Evolutionary conservation across 2,329 filamentous ascomycete species (phyloP), one percentile per base, ranked within the genome.

Genomic region (Xylaria sp.): DNA sequence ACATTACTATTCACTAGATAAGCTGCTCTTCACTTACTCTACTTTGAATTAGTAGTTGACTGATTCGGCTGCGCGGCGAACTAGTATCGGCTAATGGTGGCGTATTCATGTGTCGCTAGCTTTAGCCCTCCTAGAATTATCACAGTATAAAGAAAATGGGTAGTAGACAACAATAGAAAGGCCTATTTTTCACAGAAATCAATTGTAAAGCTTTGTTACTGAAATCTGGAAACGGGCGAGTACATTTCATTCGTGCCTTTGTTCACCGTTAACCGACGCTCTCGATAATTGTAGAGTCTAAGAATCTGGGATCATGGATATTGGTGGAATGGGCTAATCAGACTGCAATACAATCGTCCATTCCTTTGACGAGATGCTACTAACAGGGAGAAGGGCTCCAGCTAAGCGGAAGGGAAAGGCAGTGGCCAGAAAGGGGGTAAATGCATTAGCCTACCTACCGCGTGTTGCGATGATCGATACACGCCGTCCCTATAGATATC

Each of bases 181-280:
- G 29, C 5, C 2, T 2, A 10, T 51, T 25, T 44, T 4, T 37
- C 4, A 42, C 5, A 51, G 51, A 59, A 32, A n/a, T n/a, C n/a
- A n/a, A n/a, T n/a, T n/a, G n/a, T n/a, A n/a, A n/a, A n/a, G n/a
- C n/a, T n/a, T n/a, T n/a, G n/a, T n/a, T n/a, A n/a, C n/a, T n/a
- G n/a, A n/a, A n/a, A n/a, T n/a, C n/a, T 48, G 63, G 16, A 60
- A 60, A 54, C 57, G n/a, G 55, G 29, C 1, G 37, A n/a, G 12
- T 29, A 5, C 6, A 18, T 3, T 5, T 48, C 5, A 21, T 37
- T 27, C 3, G 1, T 25, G n/a, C 44, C 63, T 65, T 65, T 65
- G 63, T 65, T 25, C n/a, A 18, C n/a, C 3, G 25, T 12, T 2
- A 27, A 21, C 12, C 12, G 8, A 13, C 53, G 13, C 1, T 47